A percentile compares a stretch with the other conserved stretches of the same genome.
Conservation (phyloP, 2,329 filamentous ascomycete species). For the Nigrospora sphaerica region DNA sequence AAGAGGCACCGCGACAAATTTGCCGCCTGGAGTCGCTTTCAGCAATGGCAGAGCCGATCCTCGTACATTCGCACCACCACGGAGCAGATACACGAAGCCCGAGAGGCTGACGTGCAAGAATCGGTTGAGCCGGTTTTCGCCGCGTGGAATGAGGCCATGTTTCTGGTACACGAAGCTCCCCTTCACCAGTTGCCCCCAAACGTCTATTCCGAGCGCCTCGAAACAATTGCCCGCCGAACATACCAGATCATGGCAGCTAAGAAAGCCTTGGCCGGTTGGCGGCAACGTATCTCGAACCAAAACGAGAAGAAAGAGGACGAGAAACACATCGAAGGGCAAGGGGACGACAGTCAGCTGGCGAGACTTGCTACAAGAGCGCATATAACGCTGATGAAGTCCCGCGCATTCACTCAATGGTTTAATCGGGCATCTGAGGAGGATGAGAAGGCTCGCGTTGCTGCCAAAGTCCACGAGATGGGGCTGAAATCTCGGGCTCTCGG, state of each 20-base stretch:
- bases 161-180: slow-evolving; percentile 11
- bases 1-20: slow-evolving; percentile 16
- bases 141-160: slow-evolving; percentile 16
- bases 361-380: slow-evolving; percentile 18
- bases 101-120: slow-evolving; percentile 14
- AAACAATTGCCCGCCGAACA: slow-evolving; percentile 17
- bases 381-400: slow-evolving; percentile 18
- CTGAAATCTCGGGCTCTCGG: slow-evolving; percentile 21
- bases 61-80: slow-evolving; percentile 11
- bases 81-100: slow-evolving; percentile 14
- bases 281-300: slow-evolving; percentile 4
- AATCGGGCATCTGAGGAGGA: slow-evolving; percentile 20
- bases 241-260: slow-evolving; percentile 17
- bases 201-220: slow-evolving; percentile 21
- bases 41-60: slow-evolving; percentile 19
- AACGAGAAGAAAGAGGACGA: no score
- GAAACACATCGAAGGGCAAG: not conserved
- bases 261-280: slow-evolving; percentile 16
- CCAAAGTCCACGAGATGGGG: slow-evolving; percentile 19
- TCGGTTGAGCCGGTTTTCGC: slow-evolving; percentile 13
- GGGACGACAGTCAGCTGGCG: slow-evolving; percentile 8
- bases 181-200: slow-evolving; percentile 13
- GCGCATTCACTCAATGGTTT: slow-evolving; percentile 20
- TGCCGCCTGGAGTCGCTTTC: slow-evolving; percentile 12
- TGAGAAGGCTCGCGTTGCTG: slow-evolving; percentile 17